A percentile compares a stretch with the other conserved stretches of the same genome.
These are phyloP conservation scores for Suillus decipiens DNA, from an alignment of 768 basidiomycete genomes.

Conservation along the genomic window DNA sequence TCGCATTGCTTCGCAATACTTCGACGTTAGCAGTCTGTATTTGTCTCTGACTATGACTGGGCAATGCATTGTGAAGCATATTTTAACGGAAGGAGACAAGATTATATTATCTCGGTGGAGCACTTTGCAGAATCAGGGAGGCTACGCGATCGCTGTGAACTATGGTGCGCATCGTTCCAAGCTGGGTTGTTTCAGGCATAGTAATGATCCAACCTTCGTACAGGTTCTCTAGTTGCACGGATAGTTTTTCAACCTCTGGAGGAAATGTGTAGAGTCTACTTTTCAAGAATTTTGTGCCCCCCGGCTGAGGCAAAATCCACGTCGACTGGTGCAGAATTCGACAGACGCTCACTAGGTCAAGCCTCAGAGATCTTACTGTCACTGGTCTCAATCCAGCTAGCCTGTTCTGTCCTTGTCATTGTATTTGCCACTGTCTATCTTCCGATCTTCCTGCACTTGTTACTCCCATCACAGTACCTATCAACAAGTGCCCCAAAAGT, in stretches of 20 bases:
- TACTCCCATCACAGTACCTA: constrained; percentile 72
- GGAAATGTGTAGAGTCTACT: constrained; percentile 87
- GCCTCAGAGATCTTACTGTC: constrained; percentile 56
- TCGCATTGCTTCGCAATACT: constrained; percentile 31
- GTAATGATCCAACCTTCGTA: constrained; percentile 6
- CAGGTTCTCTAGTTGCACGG: constrained; percentile 90
- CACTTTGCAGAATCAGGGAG: constrained; percentile 85
- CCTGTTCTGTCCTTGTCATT: constrained; percentile 67
- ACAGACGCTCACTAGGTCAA: constrained; percentile 28
- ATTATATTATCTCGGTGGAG: constrained; percentile 84
- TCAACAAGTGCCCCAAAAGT: constrained; percentile 79
- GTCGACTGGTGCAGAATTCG: constrained; percentile 5
- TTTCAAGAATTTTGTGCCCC: constrained; percentile 63
- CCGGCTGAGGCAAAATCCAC: constrained; percentile 12
- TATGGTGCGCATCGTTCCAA: constrained; percentile 62
- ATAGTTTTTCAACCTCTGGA: constrained; percentile 96
- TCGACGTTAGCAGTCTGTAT: constrained; percentile 49
- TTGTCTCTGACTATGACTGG: constrained; percentile 83
- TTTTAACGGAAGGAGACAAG: constrained; percentile 95
- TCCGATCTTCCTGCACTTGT: constrained; percentile 61
- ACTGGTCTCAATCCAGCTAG: constrained; percentile 65
- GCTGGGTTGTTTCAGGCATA: background rate
- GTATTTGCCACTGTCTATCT: constrained; percentile 79
- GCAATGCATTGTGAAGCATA: constrained; percentile 91
- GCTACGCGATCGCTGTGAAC: constrained; percentile 93